These are phyloP conservation scores for Calonectria pseudoreteaudii DNA, from an alignment of 2,329 filamentous ascomycete species.

Conservation along the genomic window DNA sequence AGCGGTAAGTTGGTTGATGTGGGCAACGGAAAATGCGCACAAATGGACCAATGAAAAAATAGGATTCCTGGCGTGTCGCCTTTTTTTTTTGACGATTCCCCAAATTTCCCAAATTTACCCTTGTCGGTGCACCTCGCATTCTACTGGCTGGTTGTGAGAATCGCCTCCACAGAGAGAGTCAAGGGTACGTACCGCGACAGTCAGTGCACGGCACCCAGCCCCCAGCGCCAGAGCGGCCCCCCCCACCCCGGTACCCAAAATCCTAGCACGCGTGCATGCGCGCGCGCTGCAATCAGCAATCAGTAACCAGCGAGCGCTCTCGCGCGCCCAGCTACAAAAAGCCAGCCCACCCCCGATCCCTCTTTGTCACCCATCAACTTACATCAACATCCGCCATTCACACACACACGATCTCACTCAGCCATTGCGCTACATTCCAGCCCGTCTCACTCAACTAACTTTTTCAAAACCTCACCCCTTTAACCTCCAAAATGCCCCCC, in stretches of 20 bases:
- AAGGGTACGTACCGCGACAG: background rate
- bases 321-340: conserved; percentile 73
- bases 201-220: conserved; percentile 1
- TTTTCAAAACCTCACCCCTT: conserved; percentile 18
- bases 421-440: conserved; percentile 25
- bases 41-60: conserved; percentile 22
- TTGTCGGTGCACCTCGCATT: background rate
- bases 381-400: conserved; percentile 50
- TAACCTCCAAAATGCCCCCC: conserved; percentile 80
- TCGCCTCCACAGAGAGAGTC: background rate
- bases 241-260: background rate
- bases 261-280: conserved; percentile 7
- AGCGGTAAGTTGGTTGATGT: background rate
- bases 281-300: conserved; percentile 53
- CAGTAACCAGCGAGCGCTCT: conserved; percentile 66
- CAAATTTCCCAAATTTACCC: conserved; percentile 11
- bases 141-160: conserved; percentile 1
- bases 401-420: conserved; percentile 40
- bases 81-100: conserved; percentile 9
- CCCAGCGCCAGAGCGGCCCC: conserved; percentile 3
- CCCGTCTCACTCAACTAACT: conserved; percentile 28
- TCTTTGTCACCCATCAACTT: conserved; percentile 60
- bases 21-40: conserved; percentile 5
- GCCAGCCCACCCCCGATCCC: conserved; percentile 63
- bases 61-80: background rate